These are phyloP conservation scores for Leishmania amazonensis DNA, from an alignment of 208 protist species.

Conservation along the genomic window DNA sequence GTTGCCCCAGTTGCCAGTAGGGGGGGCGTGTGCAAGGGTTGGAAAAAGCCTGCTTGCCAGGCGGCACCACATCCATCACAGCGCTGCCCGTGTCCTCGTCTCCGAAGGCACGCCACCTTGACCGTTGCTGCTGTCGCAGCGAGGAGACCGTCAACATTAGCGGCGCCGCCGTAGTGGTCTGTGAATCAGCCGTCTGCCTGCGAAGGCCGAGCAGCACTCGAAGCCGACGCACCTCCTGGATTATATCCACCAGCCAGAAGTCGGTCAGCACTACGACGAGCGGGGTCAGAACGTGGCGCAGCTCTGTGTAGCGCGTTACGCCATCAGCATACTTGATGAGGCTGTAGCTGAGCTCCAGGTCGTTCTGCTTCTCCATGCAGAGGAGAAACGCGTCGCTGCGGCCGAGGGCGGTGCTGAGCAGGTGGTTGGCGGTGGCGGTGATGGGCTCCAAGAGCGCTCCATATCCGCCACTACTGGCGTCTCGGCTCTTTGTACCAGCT, in stretches of 20 bases:
- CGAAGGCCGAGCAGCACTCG: slow-evolving; percentile 27
- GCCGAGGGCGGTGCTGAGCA: slow-evolving; percentile 22
- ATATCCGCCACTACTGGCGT: not conserved
- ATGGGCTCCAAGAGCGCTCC: slow-evolving; percentile 1
- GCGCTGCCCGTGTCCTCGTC: not conserved
- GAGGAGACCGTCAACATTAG: slow-evolving; percentile 18
- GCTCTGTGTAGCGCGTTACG: slow-evolving; percentile 59
- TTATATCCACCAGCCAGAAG: slow-evolving; percentile 46
- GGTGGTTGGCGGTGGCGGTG: slow-evolving; percentile 11
- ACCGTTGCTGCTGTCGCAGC: not conserved
- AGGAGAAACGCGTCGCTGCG: slow-evolving; percentile 28
- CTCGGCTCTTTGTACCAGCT: not conserved
- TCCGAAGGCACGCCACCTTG: not conserved
- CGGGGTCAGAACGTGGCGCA: slow-evolving; percentile 46
- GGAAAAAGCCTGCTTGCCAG: not conserved
- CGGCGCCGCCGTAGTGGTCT: slow-evolving; percentile 30
- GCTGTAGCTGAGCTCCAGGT: slow-evolving; percentile 36
- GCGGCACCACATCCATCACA: not conserved
- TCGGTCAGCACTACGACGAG: slow-evolving; percentile 64
- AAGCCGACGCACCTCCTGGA: slow-evolving; percentile 49
- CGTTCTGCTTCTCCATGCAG: slow-evolving; percentile 30
- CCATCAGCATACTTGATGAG: slow-evolving; percentile 66
- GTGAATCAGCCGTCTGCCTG: slow-evolving; percentile 10
- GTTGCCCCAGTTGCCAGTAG: not conserved
- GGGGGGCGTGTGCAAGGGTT: too few species aligned